Conservation (phyloP, 2,329 filamentous ascomycete species). For the Penicillium thymicola region DNA sequence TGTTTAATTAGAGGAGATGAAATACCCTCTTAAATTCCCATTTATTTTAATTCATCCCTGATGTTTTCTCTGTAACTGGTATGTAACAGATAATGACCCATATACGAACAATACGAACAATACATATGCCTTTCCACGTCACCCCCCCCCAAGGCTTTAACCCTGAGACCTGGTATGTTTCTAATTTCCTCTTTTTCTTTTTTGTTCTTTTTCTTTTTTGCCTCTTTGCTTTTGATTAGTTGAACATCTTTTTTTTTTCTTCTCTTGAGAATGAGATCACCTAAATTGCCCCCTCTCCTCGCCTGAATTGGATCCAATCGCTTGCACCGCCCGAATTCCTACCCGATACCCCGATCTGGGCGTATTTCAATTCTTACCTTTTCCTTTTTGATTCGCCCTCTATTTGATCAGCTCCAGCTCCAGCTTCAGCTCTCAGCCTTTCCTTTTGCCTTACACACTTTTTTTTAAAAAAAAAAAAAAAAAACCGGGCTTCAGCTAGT, state of each 20-base stretch:
- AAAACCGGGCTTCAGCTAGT: background rate
- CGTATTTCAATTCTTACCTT: conserved; percentile 5
- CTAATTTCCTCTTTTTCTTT: conserved; percentile 11
- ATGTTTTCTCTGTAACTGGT: conserved; percentile 1
- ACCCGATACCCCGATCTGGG: conserved; percentile 15
- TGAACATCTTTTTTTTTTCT: background rate
- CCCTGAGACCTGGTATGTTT: conserved; percentile 8
- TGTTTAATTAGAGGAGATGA: background rate
- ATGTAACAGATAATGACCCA: background rate
- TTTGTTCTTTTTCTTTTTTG: conserved; percentile 5
- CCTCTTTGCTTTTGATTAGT: conserved; percentile 14
- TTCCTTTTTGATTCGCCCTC: background rate
- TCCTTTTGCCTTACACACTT: background rate
- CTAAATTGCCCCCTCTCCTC: conserved; percentile 17
- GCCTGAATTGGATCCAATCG: conserved; percentile 21
- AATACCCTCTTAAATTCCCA: background rate
- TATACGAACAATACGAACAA: conserved; percentile 5
- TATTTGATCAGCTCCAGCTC: background rate
- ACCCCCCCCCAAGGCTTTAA: conserved; percentile 1
- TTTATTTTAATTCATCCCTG: background rate
- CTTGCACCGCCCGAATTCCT: conserved; percentile 21
- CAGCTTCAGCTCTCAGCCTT: background rate
- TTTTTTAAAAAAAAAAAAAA: background rate
- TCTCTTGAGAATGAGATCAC: conserved; percentile 16
- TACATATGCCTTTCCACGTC: conserved; percentile 6